These are phyloP conservation scores for Neonectria punicea DNA, from an alignment of 2,329 filamentous ascomycete genomes.

Conservation along the genomic window DNA sequence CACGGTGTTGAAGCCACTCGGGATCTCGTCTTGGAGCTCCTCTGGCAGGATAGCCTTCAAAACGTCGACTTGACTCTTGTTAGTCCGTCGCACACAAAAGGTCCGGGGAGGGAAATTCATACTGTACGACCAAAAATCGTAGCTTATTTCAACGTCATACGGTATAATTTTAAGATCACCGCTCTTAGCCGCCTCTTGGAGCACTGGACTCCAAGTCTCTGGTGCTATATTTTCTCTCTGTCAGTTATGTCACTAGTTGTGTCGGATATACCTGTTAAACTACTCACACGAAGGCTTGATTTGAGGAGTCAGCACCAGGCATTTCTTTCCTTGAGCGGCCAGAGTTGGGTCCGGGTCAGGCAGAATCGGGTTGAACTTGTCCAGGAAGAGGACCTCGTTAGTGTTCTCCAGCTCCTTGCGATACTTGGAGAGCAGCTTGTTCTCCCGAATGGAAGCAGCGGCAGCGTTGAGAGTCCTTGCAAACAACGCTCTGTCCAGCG, in stretches of 20 bases:
- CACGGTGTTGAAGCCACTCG: constrained; percentile 86
- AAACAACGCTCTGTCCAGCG: constrained; percentile 87
- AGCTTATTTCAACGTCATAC: constrained; percentile 80
- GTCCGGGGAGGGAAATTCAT: constrained; percentile 45
- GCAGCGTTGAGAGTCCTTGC: constrained; percentile 78
- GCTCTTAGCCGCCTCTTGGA: constrained; percentile 74
- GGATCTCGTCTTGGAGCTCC: constrained; percentile 81
- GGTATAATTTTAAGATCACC: constrained; percentile 78
- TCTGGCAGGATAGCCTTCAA: constrained; percentile 84
- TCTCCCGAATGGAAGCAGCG: constrained; percentile 81
- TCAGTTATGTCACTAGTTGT: constrained; percentile 15
- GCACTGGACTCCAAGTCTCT: constrained; percentile 78
- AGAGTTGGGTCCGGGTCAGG: constrained; percentile 68
- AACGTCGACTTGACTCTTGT: constrained; percentile 73
- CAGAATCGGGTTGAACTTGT: constrained; percentile 71
- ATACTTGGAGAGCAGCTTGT: constrained; percentile 77
- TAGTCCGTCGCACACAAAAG: constrained; percentile 17
- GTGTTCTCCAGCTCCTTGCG: constrained; percentile 73
- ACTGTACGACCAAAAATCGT: constrained; percentile 89
- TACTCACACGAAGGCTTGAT: constrained; percentile 63
- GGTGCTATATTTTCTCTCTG: constrained; percentile 50
- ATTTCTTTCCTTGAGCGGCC: constrained; percentile 67
- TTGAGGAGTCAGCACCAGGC: constrained; percentile 67
- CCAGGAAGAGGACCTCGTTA: constrained; percentile 72
- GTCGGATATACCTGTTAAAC: background rate